Conservation (phyloP, 2,329 filamentous ascomycete species). For the Lecanicillium sp. region DNA sequence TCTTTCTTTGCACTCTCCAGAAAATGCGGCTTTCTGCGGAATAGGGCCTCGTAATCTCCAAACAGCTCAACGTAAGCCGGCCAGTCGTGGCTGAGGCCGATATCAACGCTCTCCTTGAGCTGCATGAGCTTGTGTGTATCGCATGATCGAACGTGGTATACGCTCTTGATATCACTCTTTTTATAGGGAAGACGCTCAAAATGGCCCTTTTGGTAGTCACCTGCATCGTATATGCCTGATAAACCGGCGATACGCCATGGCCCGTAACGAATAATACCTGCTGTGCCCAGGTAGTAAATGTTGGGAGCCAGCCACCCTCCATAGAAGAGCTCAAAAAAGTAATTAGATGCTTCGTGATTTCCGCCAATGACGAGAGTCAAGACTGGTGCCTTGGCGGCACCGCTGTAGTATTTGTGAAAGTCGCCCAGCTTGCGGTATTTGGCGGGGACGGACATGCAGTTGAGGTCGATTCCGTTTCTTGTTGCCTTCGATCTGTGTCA, state of each 20-base stretch:
- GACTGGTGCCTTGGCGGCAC: conserved; percentile 68
- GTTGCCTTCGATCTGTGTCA: conserved; percentile 49
- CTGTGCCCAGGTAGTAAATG: conserved; percentile 93
- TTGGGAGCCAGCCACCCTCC: conserved; percentile 95
- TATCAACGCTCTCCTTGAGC: conserved; percentile 76
- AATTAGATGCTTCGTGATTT: conserved; percentile 88
- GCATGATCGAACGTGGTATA: conserved; percentile 84
- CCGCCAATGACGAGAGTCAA: conserved; percentile 88
- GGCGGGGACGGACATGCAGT: conserved; percentile 77
- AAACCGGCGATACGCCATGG: conserved; percentile 80
- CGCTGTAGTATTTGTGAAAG: conserved; percentile 90
- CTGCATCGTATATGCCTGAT: conserved; percentile 90
- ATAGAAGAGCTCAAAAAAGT: conserved; percentile 89
- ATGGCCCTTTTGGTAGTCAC: conserved; percentile 78
- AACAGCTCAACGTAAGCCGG: conserved; percentile 73
- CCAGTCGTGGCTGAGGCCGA: conserved; percentile 95
- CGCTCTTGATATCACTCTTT: conserved; percentile 63
- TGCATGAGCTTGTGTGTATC: conserved; percentile 83
- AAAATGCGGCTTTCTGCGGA: conserved; percentile 67
- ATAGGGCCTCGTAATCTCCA: conserved; percentile 63
- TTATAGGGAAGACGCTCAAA: conserved; percentile 84
- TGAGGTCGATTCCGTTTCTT: conserved; percentile 80
- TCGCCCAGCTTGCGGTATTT: conserved; percentile 87
- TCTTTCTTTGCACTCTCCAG: conserved; percentile 67
- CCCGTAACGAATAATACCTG: conserved; percentile 78